Percentiles rank a stretch among this genome's conserved stretches.
phyloP scores from a whole-genome alignment of 1,284 basidiomycete genomes.

The Austroboletus niveus region DNA sequence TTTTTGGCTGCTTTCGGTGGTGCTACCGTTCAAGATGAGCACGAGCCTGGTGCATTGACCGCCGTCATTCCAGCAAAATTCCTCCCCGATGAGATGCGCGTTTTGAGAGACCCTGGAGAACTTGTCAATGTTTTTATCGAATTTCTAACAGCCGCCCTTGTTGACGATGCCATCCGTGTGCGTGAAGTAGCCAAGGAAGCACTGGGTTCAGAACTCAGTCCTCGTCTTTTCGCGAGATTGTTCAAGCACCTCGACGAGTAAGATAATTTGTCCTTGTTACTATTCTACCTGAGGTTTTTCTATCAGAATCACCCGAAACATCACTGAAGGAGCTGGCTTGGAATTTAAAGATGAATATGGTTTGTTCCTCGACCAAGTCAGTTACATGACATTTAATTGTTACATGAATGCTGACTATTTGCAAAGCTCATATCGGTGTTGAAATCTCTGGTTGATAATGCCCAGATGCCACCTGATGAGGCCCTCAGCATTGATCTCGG shows the following conservation, averaged over 20 bases:
- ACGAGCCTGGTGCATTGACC: constrained; percentile 48
- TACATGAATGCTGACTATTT: constrained; percentile 10
- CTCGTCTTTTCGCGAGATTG: constrained; percentile 62
- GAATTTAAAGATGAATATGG: constrained; percentile 54
- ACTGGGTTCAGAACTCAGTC: constrained; percentile 75
- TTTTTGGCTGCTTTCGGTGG: constrained; percentile 79
- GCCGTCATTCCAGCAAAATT: constrained; percentile 57
- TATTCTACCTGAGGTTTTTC: constrained; percentile 1
- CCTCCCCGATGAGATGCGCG: constrained; percentile 71
- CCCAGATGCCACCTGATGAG: constrained; percentile 57
- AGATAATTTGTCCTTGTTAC: constrained; percentile 25
- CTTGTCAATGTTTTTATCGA: constrained; percentile 66
- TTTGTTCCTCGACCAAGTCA: constrained; percentile 75
- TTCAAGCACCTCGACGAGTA: constrained; percentile 75
- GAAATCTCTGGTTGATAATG: constrained; percentile 74
- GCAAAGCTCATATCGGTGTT: constrained; percentile 69
- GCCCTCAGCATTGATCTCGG: constrained; percentile 71
- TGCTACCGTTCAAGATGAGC: constrained; percentile 56
- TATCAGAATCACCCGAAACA: constrained; percentile 46
- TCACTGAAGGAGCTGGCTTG: constrained; percentile 43
- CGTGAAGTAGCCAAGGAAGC: constrained; percentile 80
- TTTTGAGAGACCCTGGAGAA: constrained; percentile 53
- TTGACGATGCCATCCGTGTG: constrained; percentile 60
- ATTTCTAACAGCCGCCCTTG: constrained; percentile 68
- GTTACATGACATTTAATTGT: constrained; percentile 3